Evolutionary conservation across 352 stramenopile genomes (phyloP), one percentile per base, ranked within the genome.

Genomic region (Phytopythium delawarense): DNA sequence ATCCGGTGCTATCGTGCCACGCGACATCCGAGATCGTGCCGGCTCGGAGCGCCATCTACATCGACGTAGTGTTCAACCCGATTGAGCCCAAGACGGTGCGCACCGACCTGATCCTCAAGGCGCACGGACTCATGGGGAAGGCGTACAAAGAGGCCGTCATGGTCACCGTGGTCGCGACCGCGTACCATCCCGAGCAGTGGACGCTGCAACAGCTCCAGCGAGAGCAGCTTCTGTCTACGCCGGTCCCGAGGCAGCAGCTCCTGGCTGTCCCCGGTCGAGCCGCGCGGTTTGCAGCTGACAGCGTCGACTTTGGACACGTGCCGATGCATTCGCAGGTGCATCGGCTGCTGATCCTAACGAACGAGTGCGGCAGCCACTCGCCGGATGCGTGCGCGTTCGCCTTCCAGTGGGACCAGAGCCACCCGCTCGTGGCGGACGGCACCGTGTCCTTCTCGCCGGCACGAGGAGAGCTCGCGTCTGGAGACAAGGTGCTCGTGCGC

Each of bases 31-130:
- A 88, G 57, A 84, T 91, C 58, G 71, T 94, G 12, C 71, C 81
- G 8, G 72, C 83, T 0, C 75, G 78, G 21, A 87, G 79, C 55
- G 88, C 74, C 0, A 71, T 81, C 39, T 89, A 79, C 32, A 55
- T 94, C 6, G 81, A 94, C 28, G 66, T 94, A 18, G 80, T 88
- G 65, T 94, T 94, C 61, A 88, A 83, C 48, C 86, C 86, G 21
- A 78, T 92, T 44, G 76, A 89, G 69, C 61, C 73, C 53, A 75
- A 74, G 53, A 77, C 67, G 1, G 63, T 91, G 16, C 70, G 88
- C 13, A 69, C 74, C 2, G 68, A 76, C 23, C 55, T 94, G 37
- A 65, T 88, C 37, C 65, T 94, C 9, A 88, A 87, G 59, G 83
- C 83, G 0, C 70, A 90, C 39, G 81, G 84, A 13, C 70, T 93